A percentile compares a stretch with the other conserved stretches of the same genome.
Evolutionary conservation across 306 rosid species (phyloP).

Genomic region (Quercus rubra): DNA sequence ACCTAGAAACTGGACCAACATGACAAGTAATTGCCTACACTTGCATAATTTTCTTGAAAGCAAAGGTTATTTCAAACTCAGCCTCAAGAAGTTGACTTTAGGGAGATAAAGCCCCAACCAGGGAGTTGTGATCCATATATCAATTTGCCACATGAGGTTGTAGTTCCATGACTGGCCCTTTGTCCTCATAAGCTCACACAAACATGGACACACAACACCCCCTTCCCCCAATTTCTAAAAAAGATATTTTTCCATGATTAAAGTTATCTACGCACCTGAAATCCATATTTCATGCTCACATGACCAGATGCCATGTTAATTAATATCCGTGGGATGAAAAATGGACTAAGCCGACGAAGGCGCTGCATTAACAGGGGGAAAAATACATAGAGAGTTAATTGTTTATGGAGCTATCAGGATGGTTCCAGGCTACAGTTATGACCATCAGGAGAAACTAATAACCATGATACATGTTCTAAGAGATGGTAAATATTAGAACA

Average conservation of each 20-base stretch:
- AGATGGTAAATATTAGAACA: not conserved
- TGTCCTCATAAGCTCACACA: not conserved
- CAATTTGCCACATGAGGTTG: not conserved
- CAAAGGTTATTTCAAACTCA: not conserved
- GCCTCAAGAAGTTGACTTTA: not conserved
- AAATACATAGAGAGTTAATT: slow-evolving; percentile 5
- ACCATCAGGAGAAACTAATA: slow-evolving; percentile 9
- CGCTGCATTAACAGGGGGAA: slow-evolving; percentile 44
- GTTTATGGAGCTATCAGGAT: slow-evolving; percentile 10
- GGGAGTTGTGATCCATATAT: not conserved
- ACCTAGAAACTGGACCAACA: slow-evolving; percentile 10
- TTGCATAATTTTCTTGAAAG: not conserved
- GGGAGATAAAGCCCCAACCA: not conserved
- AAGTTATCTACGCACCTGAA: slow-evolving; percentile 57
- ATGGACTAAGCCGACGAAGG: slow-evolving; percentile 94
- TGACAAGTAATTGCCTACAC: slow-evolving; percentile 8
- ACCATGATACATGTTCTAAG: slow-evolving; percentile 7
- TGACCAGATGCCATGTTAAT: slow-evolving; percentile 98
- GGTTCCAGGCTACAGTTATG: slow-evolving; percentile 10
- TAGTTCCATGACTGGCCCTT: not conserved
- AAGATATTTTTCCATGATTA: slow-evolving; percentile 4
- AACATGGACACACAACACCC: not conserved
- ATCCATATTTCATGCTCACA: slow-evolving; percentile 95
- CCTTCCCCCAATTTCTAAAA: not conserved
- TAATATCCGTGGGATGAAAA: slow-evolving; percentile 87